Base-by-base conservation (phyloP, 495 filamentous ascomycete genomes). In the Penicillium malachiteum region DNA sequence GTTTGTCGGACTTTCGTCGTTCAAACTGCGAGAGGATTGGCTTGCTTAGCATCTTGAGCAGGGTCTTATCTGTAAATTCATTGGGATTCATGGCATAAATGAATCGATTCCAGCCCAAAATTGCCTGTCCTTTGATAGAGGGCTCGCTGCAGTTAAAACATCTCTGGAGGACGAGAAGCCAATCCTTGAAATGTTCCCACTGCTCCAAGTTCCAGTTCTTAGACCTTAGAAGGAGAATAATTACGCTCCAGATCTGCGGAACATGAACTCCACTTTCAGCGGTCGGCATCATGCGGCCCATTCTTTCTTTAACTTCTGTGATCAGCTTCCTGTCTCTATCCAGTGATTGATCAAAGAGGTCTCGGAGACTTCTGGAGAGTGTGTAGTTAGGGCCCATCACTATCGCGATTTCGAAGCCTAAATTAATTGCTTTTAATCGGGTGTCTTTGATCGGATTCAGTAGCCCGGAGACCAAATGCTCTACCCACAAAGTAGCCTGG, bases 171-270 rank as follows among this genome's bases (percentile, higher is more conserved):
- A 96, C 78, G 7, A 78, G 70, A 2, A 96, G 73, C 87, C 89
- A 97, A 5, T 78, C 76, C 16, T 76, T 80, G 54, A 89, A 82
- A 64, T 83, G 83, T 48, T 86, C 80, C 91, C 90, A 97, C 54
- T 81, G 75, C 32, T 90, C 83, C 13, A 92, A 63, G 18, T 81
- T 77, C 42, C 73, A 80, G 37, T 72, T 72, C 54, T 82, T 82
- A 49, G 77, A 80, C 43, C 87, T 82, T 32, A 96, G 76, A 17
- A 96, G 81, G 3, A 96, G 78, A 8, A 93, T 78, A 5, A 94
- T 77, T 17, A 89, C 79, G 46, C 86, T 89, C 93, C 93, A 98
- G 32, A 97, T 88, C 50, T 90, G 86, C 6, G 94, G 91, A n/a
- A 94, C 90, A 54, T 84, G 79, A 0, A 77, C 65, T 18, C 78